Base-by-base conservation (phyloP, 2,329 filamentous ascomycete species). In the Bisporella sp. region DNA sequence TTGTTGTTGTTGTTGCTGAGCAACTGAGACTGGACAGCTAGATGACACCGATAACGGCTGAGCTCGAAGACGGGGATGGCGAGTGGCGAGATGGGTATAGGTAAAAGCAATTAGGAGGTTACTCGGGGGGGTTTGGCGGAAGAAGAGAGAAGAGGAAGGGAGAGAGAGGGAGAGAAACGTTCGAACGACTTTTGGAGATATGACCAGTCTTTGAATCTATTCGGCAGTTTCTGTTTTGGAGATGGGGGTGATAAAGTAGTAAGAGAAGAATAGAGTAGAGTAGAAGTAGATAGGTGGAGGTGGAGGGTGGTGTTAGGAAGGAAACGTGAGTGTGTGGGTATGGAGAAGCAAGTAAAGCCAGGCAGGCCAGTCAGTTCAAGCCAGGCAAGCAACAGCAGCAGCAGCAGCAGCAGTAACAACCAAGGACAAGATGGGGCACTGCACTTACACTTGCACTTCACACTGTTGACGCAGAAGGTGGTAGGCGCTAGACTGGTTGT, bases 81-180 rank as follows among this genome's bases (percentile, higher is more conserved):
- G 21, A 21, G 21, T 21, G 32, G 32, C 46, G 53, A 41, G 50
- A 45, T 59, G 47, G 43, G 42, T 47, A 44, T 44, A 54, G 49
- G 54, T 46, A 43, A 50, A 49, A 50, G 45, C 40, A 52, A 50
- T 33, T 45, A 48, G 52, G 43, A 50, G 52, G 54, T 57, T 53
- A 44, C 49, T 46, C 47, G 49, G 49, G 43, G 49, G 49, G n/a
- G n/a, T n/a, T n/a, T 52, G 60, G 54, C 51, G 51, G 58, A 59
- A 62, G 60, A 62, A 59, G 61, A 62, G 60, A 59, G 65, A 57
- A 58, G 63, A 61, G 59, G 50, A 46, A 52, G 56, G 54, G 49
- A 51, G 64, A 61, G 64, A 63, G 62, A 62, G 62, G 61, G 60
- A 59, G 59, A 66, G 57, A 58, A 64, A 62, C 58, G 49, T 55